phyloP scores from a whole-genome alignment of 78 protist genomes.

The Pigoraptor vietnamica region DNA sequence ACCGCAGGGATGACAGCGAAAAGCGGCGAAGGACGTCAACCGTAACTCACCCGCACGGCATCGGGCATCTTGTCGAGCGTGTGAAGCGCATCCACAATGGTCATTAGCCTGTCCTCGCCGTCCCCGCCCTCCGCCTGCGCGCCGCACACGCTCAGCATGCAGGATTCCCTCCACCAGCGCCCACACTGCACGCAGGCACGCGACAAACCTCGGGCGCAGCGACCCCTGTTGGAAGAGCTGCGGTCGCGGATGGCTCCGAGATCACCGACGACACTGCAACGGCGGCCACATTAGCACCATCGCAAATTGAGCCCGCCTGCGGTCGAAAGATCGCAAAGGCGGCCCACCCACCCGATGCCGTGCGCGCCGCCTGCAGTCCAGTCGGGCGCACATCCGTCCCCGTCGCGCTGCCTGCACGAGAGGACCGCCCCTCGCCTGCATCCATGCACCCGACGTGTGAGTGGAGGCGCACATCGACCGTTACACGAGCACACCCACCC shows the following conservation, averaged over 20 bases:
- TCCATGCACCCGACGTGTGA: too few species aligned
- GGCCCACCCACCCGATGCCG: background rate
- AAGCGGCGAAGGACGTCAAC: background rate
- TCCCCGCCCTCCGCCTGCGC: background rate
- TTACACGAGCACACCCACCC: too few species aligned
- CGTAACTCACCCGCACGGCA: background rate
- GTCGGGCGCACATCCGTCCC: background rate
- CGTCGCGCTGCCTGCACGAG: background rate
- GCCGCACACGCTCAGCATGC: background rate
- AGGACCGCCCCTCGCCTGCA: background rate
- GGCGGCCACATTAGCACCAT: too few species aligned
- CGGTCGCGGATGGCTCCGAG: background rate
- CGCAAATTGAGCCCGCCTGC: too few species aligned
- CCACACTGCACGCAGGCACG: background rate
- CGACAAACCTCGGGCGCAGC: background rate
- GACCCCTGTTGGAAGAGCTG: background rate
- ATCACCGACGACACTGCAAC: background rate
- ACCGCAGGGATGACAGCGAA: too few species aligned
- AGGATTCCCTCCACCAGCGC: background rate
- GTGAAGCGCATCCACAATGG: background rate
- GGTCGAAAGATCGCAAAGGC: background rate
- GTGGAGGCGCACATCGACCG: too few species aligned
- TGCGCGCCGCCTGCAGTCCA: background rate
- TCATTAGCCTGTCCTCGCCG: background rate
- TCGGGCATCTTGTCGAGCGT: background rate